Evolutionary conservation across 1,139 yeast genomes (phyloP), one percentile per base, ranked within the genome.

Genomic region (Sugiyamaella xylanicola): DNA sequence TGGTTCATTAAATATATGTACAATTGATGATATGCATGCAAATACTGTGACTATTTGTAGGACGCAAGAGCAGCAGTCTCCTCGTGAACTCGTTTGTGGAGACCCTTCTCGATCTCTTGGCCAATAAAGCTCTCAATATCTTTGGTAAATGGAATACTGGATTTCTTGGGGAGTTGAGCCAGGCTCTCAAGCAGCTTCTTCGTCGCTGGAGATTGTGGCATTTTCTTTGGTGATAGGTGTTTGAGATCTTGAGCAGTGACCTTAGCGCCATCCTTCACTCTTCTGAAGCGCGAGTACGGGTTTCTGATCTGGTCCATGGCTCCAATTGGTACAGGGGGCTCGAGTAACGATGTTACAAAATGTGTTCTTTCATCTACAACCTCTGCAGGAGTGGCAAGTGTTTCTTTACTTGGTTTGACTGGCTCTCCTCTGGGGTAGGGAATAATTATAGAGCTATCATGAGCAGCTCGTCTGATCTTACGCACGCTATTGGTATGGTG

Each of bases 391-490:
- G 97, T 89, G 3, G 83, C 79, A 16, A 65, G 61, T 40, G 54
- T 62, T 7, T 59, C 55, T 13, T 72, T 72, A 52, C 87, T 89
- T 55, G 84, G 87, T 62, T 80, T 80, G n/a, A 76, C 73, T 7
- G 79, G 77, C 37, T 83, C 85, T 1, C 96, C 96, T 61, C 83
- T 80, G 44, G 98, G 98, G 95, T 96, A 92, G 55, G 98, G 97
- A 54, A 92, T 83, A 56, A 89, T 75, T 55, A 89, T 76, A 43
- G 82, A 81, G 36, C 75, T 75, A 64, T 89, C 91, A 63, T 82
- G 79, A 62, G 80, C 82, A 15, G 92, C 90, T 62, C 83, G 81
- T 73, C 98, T 82, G 60, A 81, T 81, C 20, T 96, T 96, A 75
- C 90, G 75, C 78, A 87, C 81, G 67, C 79, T 77, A 69, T 85